Percentiles rank a stretch among this genome's conserved stretches.
Evolutionary conservation across 805 yeast genomes (phyloP).

Genomic region (Komagataella mondaviorum): DNA sequence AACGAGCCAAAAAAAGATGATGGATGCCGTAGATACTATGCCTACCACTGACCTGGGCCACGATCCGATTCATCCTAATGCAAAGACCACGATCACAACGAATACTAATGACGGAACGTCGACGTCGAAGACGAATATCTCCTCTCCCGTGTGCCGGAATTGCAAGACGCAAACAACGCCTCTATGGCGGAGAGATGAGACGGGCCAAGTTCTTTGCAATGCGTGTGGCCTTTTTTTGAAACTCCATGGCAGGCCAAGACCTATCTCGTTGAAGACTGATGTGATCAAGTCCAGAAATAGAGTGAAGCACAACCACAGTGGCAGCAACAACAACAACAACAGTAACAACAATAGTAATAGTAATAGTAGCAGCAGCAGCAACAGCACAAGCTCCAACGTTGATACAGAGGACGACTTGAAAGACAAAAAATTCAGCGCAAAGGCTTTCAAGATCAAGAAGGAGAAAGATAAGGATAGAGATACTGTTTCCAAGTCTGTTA

Average conservation of each 20-base stretch:
- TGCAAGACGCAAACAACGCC: slow-evolving; percentile 92
- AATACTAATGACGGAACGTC: slow-evolving; percentile 46
- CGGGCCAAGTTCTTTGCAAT: slow-evolving; percentile 82
- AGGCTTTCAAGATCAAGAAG: slow-evolving; percentile 1
- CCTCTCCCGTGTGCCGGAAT: slow-evolving; percentile 71
- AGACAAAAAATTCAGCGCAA: slow-evolving; percentile 3
- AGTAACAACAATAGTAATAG: slow-evolving; percentile 1
- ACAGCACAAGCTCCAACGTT: slow-evolving; percentile 3
- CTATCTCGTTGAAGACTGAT: slow-evolving; percentile 82
- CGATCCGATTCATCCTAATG: slow-evolving; percentile 43
- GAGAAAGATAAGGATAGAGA: slow-evolving; percentile 8
- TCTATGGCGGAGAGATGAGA: slow-evolving; percentile 88
- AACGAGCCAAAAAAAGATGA: neutral
- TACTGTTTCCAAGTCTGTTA: slow-evolving; percentile 3
- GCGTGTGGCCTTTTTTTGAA: slow-evolving; percentile 88
- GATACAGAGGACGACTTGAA: slow-evolving; percentile 4
- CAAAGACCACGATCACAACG: slow-evolving; percentile 41
- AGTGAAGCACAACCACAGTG: slow-evolving; percentile 34
- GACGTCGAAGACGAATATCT: slow-evolving; percentile 47
- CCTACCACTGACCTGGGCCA: neutral
- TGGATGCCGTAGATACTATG: neutral
- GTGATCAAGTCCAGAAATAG: slow-evolving; percentile 86
- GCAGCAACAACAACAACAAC: neutral
- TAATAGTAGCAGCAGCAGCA: slow-evolving; percentile 2
- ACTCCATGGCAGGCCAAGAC: slow-evolving; percentile 86